A percentile compares a stretch with the other conserved stretches of the same genome.
Conservation (phyloP, 2,329 filamentous ascomycete species). For the Paramyrothecium sp. region DNA sequence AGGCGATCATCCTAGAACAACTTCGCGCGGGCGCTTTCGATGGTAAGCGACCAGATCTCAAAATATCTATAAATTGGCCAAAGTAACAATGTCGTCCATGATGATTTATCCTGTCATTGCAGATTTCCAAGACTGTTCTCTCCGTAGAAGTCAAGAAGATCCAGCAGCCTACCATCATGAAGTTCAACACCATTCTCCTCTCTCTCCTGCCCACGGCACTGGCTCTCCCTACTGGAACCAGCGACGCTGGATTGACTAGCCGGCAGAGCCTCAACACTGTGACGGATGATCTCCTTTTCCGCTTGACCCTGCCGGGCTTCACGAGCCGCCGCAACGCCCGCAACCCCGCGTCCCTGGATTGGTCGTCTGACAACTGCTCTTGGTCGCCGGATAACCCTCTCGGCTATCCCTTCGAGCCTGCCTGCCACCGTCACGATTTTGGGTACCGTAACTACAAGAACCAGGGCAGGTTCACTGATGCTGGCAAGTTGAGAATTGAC, state of each 20-base stretch:
- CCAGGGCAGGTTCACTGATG: constrained; percentile 44
- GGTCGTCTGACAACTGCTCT: constrained; percentile 42
- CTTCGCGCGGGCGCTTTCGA: too few relatives aligned
- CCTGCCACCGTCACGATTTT: constrained; percentile 56
- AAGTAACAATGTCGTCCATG: too few relatives aligned
- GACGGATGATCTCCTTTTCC: constrained; percentile 48
- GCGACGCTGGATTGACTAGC: constrained; percentile 8
- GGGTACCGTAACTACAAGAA: constrained; percentile 52
- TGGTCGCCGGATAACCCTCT: constrained; percentile 41
- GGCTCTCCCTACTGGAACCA: constrained; percentile 14
- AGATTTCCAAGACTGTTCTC: too few relatives aligned
- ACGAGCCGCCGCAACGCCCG: constrained; percentile 33
- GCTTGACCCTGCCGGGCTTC: constrained; percentile 39
- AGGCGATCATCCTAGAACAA: too few relatives aligned
- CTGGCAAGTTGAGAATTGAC: constrained; percentile 43
- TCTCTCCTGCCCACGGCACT: constrained; percentile 17
- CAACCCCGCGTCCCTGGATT: constrained; percentile 37
- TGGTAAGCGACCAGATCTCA: too few relatives aligned
- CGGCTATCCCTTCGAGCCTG: constrained; percentile 39
- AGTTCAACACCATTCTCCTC: constrained; percentile 21
- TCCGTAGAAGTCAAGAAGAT: too few relatives aligned
- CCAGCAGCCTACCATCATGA: constrained; percentile 22
- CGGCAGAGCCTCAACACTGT: constrained; percentile 22
- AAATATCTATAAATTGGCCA: too few relatives aligned
- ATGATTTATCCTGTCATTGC: too few relatives aligned